A percentile compares a stretch with the other conserved stretches of the same genome.
These are phyloP conservation scores for Russula griseocarnosa DNA, from an alignment of 768 basidiomycete genomes.

Conservation along the genomic window DNA sequence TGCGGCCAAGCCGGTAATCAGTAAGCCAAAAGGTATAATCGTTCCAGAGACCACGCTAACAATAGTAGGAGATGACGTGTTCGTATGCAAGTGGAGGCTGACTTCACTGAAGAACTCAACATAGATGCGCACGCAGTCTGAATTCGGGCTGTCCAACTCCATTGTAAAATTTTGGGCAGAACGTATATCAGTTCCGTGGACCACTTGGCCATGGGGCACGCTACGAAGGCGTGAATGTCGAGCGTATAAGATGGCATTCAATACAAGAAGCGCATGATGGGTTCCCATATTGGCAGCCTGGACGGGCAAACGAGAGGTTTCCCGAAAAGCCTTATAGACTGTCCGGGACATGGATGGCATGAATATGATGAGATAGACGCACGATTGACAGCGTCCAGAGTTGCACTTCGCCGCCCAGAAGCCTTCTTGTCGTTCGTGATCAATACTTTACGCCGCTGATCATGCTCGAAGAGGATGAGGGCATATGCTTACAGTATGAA, in stretches of 20 bases:
- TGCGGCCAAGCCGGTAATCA: constrained; percentile 65
- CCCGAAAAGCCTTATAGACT: constrained; percentile 42
- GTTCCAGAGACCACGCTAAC: constrained; percentile 47
- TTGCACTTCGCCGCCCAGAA: constrained; percentile 36
- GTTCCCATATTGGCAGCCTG: no score
- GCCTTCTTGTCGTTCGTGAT: constrained; percentile 49
- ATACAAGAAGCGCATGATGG: constrained; percentile 12
- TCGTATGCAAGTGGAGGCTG: not conserved
- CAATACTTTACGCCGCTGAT: constrained; percentile 42
- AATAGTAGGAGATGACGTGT: constrained; percentile 29
- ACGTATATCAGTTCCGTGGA: constrained; percentile 55
- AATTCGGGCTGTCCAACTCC: constrained; percentile 52
- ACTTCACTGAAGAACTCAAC: not conserved
- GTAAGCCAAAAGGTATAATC: no score
- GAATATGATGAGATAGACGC: constrained; percentile 29
- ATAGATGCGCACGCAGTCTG: constrained; percentile 42
- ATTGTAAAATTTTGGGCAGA: constrained; percentile 48
- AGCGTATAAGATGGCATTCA: constrained; percentile 2
- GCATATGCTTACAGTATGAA: constrained; percentile 30
- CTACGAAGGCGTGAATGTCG: constrained; percentile 57
- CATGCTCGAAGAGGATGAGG: constrained; percentile 42
- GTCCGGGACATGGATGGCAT: not conserved
- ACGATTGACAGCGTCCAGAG: constrained; percentile 45
- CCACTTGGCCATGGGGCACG: constrained; percentile 42
- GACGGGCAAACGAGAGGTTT: no score